Base-by-base conservation (phyloP, 306 rosid species). In the Quercus robur region DNA sequence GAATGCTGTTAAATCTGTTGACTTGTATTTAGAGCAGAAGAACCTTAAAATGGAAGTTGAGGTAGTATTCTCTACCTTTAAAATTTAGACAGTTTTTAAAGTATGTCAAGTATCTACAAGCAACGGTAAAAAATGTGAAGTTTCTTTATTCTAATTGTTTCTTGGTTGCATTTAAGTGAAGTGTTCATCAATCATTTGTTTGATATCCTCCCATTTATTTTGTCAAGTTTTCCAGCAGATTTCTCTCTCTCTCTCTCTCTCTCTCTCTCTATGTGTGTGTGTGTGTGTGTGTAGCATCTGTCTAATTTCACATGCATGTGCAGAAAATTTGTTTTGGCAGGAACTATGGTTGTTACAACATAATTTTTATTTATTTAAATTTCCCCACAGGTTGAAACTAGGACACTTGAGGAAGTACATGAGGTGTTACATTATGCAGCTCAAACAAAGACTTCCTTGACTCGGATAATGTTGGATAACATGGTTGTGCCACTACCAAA, bases 381-480 rank as follows among this genome's bases (percentile, higher is more conserved):
- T 11, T 59, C 11, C 67, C 67, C 73, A 59, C 85, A 95, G 99
- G 96, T 95, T 71, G 97, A 95, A 85, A 95, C 99, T 71, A 91
- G 99, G 81, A 95, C 97, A 46, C 87, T 91, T 17, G 94, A 93
- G 81, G 99, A 95, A 85, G 85, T 93, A 76, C 79, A 88, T 17
- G 91, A 91, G 80, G 95, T 87, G 68, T 81, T 93, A 46, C 78
- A 80, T 67, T 89, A 90, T 79, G 91, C 99, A 63, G 83, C 91
- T 59, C 89, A 91, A 83, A 85, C 92, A 69, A 86, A 89, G 84
- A 93, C 99, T 49, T 88, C 86, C 74, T 80, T 95, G 87, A 93
- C 92, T 78, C 86, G 94, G 75, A 90, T 93, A 78, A 93, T 95
- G 99, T 87, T 95, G 95, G 99, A 95, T 81, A 93, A 95, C 81